Evolutionary conservation across 148 eudicot genomes (phyloP).

Genomic region (Amaranthus cruentus): DNA sequence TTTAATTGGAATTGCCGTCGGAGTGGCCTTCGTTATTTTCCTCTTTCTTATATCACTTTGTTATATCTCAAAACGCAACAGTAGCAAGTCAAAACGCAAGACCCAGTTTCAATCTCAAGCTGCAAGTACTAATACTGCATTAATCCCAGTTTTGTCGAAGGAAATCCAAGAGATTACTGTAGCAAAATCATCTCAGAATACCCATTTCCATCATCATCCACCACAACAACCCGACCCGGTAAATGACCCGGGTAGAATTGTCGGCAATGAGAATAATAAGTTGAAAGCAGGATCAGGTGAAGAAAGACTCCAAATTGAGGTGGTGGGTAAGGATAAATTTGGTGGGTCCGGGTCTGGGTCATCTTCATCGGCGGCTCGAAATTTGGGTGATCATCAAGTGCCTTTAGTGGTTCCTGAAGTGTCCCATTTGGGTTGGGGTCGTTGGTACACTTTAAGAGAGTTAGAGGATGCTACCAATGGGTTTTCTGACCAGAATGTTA

Average conservation of each 20-base stretch:
- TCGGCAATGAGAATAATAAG: slow-evolving; percentile 5
- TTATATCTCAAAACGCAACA: slow-evolving; percentile 34
- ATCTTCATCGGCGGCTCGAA: slow-evolving; percentile 13
- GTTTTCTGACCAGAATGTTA: slow-evolving; percentile 55
- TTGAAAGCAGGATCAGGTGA: slow-evolving; percentile 9
- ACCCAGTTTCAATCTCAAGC: slow-evolving; percentile 3
- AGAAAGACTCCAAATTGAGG: slow-evolving; percentile 31
- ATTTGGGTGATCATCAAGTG: slow-evolving; percentile 16
- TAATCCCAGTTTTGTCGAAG: slow-evolving; percentile 27
- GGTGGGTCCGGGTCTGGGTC: slow-evolving; percentile 24
- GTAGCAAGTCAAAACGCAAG: slow-evolving; percentile 11
- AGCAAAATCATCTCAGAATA: slow-evolving; percentile 9
- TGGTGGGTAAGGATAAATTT: slow-evolving; percentile 20
- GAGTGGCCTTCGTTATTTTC: slow-evolving; percentile 42
- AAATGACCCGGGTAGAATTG: slow-evolving; percentile 16
- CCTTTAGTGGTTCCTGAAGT: slow-evolving; percentile 44
- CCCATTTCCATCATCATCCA: background rate
- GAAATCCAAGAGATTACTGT: slow-evolving; percentile 34
- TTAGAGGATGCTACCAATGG: slow-evolving; percentile 57
- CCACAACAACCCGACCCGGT: slow-evolving; percentile 16
- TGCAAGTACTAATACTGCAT: background rate
- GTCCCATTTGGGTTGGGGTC: slow-evolving; percentile 80
- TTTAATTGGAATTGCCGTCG: slow-evolving; percentile 40
- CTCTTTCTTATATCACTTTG: slow-evolving; percentile 51
- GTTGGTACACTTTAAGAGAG: slow-evolving; percentile 75